A percentile compares a stretch with the other conserved stretches of the same genome.
Evolutionary conservation across 345 rosid species (phyloP).

Genomic region (Xanthoceras sorbifolium): DNA sequence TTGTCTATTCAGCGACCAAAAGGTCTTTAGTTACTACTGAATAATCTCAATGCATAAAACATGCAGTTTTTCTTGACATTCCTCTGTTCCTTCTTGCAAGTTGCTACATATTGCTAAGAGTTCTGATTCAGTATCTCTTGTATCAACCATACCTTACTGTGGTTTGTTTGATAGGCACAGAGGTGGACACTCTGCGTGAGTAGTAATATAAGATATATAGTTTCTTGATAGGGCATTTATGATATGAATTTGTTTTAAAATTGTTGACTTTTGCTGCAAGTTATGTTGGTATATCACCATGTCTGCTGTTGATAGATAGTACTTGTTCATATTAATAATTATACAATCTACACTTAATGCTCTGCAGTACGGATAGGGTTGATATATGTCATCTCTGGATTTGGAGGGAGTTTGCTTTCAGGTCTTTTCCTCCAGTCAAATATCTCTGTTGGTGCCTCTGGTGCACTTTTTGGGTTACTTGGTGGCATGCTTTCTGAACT

Average conservation of each 20-base stretch:
- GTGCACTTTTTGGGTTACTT: constrained; percentile 92
- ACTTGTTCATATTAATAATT: neutral
- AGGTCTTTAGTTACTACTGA: neutral
- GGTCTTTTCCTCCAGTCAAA: constrained; percentile 77
- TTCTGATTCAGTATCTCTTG: neutral
- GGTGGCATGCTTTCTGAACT: constrained; percentile 99
- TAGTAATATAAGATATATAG: neutral
- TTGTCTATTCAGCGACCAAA: neutral
- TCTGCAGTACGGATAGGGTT: constrained; percentile 68
- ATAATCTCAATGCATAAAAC: neutral
- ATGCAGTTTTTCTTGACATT: neutral
- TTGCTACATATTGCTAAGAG: neutral
- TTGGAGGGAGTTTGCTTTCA: constrained; percentile 93
- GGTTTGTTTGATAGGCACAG: neutral
- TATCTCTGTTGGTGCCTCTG: constrained; percentile 97
- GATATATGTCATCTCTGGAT: constrained; percentile 84
- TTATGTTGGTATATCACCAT: neutral
- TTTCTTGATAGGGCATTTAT: neutral
- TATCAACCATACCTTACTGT: no score
- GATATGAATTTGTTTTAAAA: neutral
- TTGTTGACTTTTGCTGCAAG: constrained; percentile 5
- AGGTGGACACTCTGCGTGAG: neutral
- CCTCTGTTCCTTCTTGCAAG: neutral
- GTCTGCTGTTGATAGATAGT: neutral
- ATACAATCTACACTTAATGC: neutral